phyloP scores from a whole-genome alignment of 371 early-diverging fungal genomes.

The Dentiscutata heterogama region DNA sequence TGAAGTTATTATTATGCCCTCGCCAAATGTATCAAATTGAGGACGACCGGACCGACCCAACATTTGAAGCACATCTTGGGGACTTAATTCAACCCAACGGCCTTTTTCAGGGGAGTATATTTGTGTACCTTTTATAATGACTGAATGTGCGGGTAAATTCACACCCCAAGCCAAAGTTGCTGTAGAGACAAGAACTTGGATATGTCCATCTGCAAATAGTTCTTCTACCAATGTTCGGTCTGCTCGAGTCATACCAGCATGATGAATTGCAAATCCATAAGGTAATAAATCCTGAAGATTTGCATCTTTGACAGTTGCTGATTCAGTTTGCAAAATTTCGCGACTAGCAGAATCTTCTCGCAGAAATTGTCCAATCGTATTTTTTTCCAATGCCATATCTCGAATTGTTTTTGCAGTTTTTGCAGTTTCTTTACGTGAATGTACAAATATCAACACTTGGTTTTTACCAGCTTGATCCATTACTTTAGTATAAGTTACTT shows the following conservation, averaged over 20 bases:
- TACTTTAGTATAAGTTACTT: constrained; percentile 93
- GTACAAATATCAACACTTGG: constrained; percentile 98
- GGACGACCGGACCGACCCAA: constrained; percentile 99
- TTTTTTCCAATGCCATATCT: constrained; percentile 91
- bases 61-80: constrained; percentile 99
- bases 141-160: constrained; percentile 99
- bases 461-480: constrained; percentile 90
- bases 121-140: constrained; percentile 99
- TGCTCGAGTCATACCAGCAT: constrained; percentile 97
- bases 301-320: constrained; percentile 80
- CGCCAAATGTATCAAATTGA: constrained; percentile 97
- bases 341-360: constrained; percentile 82
- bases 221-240: constrained; percentile 97
- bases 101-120: constrained; percentile 97
- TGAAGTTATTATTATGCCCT: constrained; percentile 97
- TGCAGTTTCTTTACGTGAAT: constrained; percentile 97
- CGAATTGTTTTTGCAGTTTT: constrained; percentile 92
- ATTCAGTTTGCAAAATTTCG: constrained; percentile 87
- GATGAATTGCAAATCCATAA: constrained; percentile 98
- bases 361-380: constrained; percentile 83
- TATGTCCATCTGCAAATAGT: constrained; percentile 90
- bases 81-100: constrained; percentile 92
- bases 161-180: constrained; percentile 99
- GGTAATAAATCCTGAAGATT: constrained; percentile 91
- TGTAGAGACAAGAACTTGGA: constrained; percentile 97